Evolutionary conservation across 257 asterid genomes (phyloP), one percentile per base, ranked within the genome.

Genomic region (Salvia rosmarinus): DNA sequence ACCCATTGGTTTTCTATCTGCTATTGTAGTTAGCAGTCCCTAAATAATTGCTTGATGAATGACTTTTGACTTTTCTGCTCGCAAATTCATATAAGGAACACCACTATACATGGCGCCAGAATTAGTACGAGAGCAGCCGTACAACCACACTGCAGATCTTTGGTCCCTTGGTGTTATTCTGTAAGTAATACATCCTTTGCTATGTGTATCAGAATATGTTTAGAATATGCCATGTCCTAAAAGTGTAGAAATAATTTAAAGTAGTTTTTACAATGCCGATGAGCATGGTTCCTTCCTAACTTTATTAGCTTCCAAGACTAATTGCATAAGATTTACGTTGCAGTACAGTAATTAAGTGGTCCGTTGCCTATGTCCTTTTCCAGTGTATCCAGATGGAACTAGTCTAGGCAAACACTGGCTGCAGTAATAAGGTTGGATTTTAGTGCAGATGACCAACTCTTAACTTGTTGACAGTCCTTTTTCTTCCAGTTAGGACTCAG

Each of bases 101-200:
- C 99, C 99, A 25, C 81, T 95, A 66, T 95, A 95, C 88, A 95
- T 95, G 99, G 99, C 99, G 66, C 98, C 99, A 30, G 99, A 95
- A 82, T 85, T 95, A 85, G 98, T 95, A 75, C 86, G 99, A 54
- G 99, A 95, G 81, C 99, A 95, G 69, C 99, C 99, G n/a, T 94
- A 95, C 87, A 95, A 95, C 81, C 97, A 95, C 82, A 89, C 97
- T 78, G 99, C 98, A 68, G 99, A 95, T 83, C 84, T 95, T 70
- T 95, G 99, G 99, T 95, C 99, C 68, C 99, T 95, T 79, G 98
- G 99, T 67, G 98, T 95, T 68, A 95, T 95, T 79, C 79, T 95
- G 99, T 95, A 89, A 44, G 99, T 78, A 40, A 63, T 72, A 65
- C 59, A 32, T 35, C 34, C 75, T 32, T 58, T 46, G 30, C 28